Evolutionary conservation across 1,139 yeast species (phyloP), one percentile per base, ranked within the genome.

Genomic region (Chernovozyma aurita): DNA sequence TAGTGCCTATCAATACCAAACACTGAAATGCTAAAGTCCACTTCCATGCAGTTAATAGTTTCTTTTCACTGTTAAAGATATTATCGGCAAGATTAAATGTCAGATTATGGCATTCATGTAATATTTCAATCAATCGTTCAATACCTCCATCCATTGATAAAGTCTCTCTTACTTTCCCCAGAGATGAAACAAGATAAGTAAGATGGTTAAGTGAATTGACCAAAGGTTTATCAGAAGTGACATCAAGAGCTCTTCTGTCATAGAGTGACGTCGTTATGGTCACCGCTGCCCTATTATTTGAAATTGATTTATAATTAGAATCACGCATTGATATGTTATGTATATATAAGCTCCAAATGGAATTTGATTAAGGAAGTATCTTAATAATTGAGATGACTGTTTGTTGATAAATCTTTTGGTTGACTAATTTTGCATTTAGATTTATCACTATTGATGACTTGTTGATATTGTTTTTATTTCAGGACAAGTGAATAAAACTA

Each of bases 21-120:
- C 97, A 88, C 61, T 92, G 97, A 53, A 92, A 80, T 0, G 97
- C 87, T 41, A 92, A 65, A 5, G 95, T 86, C 98, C 98, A 92
- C 61, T 90, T 92, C 96, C 97, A 90, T 0, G 95, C 92, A 14
- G 80, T 73, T 40, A 85, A 63, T 18, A 82, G 71, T 42, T 73
- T 74, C 44, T 63, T 63, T 40, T 73, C 78, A 33, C 63, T 58
- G 40, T 63, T 64, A 36, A 72, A 71, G 21, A 76, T 61, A 46
- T 53, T 59, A 37, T 65, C 71, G 34, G 47, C 52, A 30, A 53
- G 42, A 41, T 53, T 57, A 45, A 53, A 60, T 7, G 62, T 55
- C 38, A 61, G 52, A 42, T 65, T 62, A 43, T 75, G 78, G 52
- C 96, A 88, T 49, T 85, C 95, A 52, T 85, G 86, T 39, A 92